Conservation (phyloP, 1,284 basidiomycete species). For the Cutaneotrichosporon dermatis region DNA sequence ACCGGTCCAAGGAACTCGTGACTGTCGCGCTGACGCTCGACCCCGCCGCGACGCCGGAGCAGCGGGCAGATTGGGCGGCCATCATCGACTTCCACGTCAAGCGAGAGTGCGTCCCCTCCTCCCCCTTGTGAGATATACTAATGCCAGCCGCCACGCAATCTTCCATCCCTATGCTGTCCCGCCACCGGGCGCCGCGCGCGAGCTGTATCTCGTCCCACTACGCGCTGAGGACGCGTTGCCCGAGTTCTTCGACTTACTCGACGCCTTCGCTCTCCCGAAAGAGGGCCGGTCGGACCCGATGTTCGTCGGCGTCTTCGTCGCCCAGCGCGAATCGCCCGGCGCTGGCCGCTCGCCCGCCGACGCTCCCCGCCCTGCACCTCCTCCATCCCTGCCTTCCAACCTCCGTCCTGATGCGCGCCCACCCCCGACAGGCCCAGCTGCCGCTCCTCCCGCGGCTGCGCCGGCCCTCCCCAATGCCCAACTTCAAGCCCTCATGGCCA, state of each 20-base stretch:
- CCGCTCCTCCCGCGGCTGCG: not conserved
- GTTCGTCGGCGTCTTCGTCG: conserved; percentile 75
- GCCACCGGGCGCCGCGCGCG: conserved; percentile 71
- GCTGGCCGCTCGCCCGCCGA: conserved; percentile 6
- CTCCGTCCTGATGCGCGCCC: conserved; percentile 25
- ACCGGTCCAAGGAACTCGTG: conserved; percentile 70
- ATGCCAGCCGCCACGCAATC: conserved; percentile 70
- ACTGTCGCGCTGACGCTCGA: conserved; percentile 65
- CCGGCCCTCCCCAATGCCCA: conserved; percentile 38
- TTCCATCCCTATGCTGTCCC: conserved; percentile 72
- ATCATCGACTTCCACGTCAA: conserved; percentile 65
- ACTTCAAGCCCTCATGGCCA: conserved; percentile 40
- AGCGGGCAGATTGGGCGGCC: conserved; percentile 57
- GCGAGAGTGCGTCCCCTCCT: conserved; percentile 61
- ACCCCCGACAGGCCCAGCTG: not conserved
- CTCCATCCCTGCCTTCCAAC: conserved; percentile 6
- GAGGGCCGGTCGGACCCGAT: conserved; percentile 58
- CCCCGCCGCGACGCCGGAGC: conserved; percentile 42
- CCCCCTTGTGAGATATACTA: conserved; percentile 2
- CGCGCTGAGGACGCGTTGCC: conserved; percentile 56
- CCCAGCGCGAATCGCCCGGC: conserved; percentile 32
- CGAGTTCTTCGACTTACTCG: conserved; percentile 65
- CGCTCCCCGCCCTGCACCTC: conserved; percentile 21
- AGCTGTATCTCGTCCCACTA: conserved; percentile 82
- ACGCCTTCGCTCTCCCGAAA: conserved; percentile 65